Base-by-base conservation (phyloP, 2,329 filamentous ascomycete species). In the Beauveria brongniartii region DNA sequence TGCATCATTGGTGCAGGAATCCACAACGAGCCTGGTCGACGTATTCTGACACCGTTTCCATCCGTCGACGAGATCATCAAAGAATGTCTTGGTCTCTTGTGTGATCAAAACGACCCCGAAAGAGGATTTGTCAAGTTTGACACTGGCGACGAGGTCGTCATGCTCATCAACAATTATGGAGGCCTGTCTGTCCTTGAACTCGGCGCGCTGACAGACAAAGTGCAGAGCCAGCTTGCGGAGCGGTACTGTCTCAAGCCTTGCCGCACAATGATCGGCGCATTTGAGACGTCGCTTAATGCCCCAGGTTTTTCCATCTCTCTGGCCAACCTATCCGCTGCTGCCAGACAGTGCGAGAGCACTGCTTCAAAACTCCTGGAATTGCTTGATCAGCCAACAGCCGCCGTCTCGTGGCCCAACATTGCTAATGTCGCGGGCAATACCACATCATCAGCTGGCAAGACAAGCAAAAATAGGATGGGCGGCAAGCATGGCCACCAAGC, bases 251-350 rank as follows among this genome's bases (percentile, higher is more conserved):
- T 83, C 7, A 69, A 73, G 50, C 81, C 82, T 0, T 77, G 78
- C 3, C 77, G 87, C 28, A 79, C 88, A 55, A 78, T 83, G 56
- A 74, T 80, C 0, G 88, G 87, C 1, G 85, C 83, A 24, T 80
- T 87, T 57, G 88, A 89, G 79, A 90, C 87, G 0, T 89, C 85
- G 14, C 78, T 91, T 66, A 90, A 90, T 64, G 87, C 86, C 0
- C 81, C 87, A 0, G 88, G 86, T 0, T 90, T 90, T 68, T 88
- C 84, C 14, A 79, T 90, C 3, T 88, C 86, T 2, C 67, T 90
- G 50, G 73, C 89, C 66, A 89, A 86, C 69, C 69, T 85, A 28
- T 78, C 79, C 0, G 77, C 75, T 0, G 76, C 78, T 0, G 75
- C 80, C 0, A 67, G 68, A 55, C 74, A 74, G 62, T 78, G 75